Base-by-base conservation (phyloP, 208 protist species). In the Trypanosoma vivax region DNA sequence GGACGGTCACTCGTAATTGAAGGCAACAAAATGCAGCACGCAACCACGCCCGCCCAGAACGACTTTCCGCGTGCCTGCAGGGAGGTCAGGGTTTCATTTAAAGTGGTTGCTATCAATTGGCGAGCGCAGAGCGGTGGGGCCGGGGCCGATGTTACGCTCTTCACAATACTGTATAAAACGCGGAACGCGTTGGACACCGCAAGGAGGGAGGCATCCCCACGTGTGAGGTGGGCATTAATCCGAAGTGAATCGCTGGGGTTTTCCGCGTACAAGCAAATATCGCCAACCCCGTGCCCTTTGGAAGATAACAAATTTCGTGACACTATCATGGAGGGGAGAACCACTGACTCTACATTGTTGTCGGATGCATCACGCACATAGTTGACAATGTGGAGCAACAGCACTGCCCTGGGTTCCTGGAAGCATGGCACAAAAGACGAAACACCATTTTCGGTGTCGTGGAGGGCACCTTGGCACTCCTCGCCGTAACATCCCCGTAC, bases 21-120 rank as follows among this genome's bases (percentile, higher is more conserved):
- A 14, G 83, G 79, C 21, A 86, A 60, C 33, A 79, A 37, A 24
- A 88, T 35, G 23, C 69, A 70, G 52, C 83, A 91, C 16, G 76
- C 50, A 1, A 59, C 67, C 14, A 88, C 41, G 11, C 79, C 83
- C 11, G 79, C 79, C 79, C 75, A 84, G 52, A 91, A 79, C 0
- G 76, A 72, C 38, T 74, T 64, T 23, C 71, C 33, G 1, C 40
- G 29, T 2, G 4, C 16, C 37, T 74, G 66, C 43, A 81, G 43
- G 1, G 23, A 31, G 24, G 31, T 28, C 18, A 81, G 43, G 13
- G 60, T 46, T 55, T 61, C 41, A 24, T 54, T 27, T 48, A 81
- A 55, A 28, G 67, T 57, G 3, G 74, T 68, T 14, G 34, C 53
- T 1, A 81, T 24, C 35, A 81, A 38, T 33, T 60, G 30, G 11